Base-by-base conservation (phyloP, 345 rosid species). In the Eucalyptus victrix region DNA sequence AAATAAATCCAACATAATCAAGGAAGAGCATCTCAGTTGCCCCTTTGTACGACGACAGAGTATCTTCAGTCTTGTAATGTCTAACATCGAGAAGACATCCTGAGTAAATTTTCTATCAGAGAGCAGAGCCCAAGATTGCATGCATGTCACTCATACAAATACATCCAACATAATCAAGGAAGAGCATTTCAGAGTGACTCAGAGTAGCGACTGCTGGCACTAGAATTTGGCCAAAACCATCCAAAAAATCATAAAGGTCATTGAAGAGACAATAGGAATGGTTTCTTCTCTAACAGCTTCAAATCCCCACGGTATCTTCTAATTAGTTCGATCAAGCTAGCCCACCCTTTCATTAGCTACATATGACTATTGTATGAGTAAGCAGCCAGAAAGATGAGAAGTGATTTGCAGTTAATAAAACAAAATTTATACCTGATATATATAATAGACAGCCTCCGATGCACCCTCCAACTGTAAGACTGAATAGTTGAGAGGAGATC, bases 1-100 rank as follows among this genome's bases (percentile, higher is more conserved):
- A 65, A 14, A 65, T 65, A 65, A 10, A 65, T 65, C 72, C 72
- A 65, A 65, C 5, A 65, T 65, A 65, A 65, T 65, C 37, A 65
- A 30, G 34, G 34, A 65, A 65, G 34, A 62, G 19, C 72, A 62
- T 28, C 30, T 30, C 76, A 65, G 37, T 92, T 89, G 88, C 91
- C 90, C 93, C 97, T 91, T 88, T 91, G 80, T 93, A 91, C 85
- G 91, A 92, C 80, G 88, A 88, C 56, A 96, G 90, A 88, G 96
- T 96, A 89, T 94, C 96, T 89, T 95, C 94, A 94, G 93, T 97
- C 98, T 92, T 92, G 93, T 93, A 97, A 88, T 42, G 98, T 96
- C 99, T 96, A 91, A 90, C 88, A 91, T 86, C 42, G 32, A 89
- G 24, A 65, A 56, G 28, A 54, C 47, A 89, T 49, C 50, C 47